phyloP scores from a whole-genome alignment of 2,329 filamentous ascomycete species.

The Aschersonia sp. region DNA sequence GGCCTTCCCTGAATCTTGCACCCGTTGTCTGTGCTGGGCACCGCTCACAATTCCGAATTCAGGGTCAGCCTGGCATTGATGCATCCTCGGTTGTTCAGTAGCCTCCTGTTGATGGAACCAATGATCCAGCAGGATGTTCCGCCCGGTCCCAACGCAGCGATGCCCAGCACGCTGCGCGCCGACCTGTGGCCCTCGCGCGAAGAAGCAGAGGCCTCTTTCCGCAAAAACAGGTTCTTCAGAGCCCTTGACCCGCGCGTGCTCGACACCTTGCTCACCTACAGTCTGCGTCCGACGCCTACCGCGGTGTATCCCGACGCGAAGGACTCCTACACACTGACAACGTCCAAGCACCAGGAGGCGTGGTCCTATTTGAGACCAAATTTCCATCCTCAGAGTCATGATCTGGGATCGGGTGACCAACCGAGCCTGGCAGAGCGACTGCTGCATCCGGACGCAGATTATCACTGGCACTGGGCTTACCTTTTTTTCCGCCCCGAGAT shows the following conservation, averaged over 20 bases:
- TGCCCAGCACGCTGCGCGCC: slow-evolving; percentile 52
- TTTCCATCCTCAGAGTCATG: background rate
- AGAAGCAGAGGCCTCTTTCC: slow-evolving; percentile 48
- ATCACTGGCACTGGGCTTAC: background rate
- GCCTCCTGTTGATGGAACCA: slow-evolving; percentile 60
- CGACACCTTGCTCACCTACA: slow-evolving; percentile 40
- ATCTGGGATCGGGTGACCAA: background rate
- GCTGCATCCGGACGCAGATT: background rate
- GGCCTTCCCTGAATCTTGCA: too few relatives aligned
- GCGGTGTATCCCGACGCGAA: slow-evolving; percentile 9
- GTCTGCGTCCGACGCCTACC: slow-evolving; percentile 45
- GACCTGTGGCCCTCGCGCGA: slow-evolving; percentile 62
- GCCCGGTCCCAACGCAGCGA: slow-evolving; percentile 26
- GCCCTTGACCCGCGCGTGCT: slow-evolving; percentile 61
- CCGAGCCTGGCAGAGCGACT: background rate
- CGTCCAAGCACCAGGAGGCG: slow-evolving; percentile 45
- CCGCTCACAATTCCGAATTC: slow-evolving; percentile 18
- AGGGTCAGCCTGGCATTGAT: slow-evolving; percentile 48
- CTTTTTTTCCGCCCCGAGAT: background rate
- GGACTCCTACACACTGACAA: slow-evolving; percentile 50
- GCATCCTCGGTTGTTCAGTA: slow-evolving; percentile 60
- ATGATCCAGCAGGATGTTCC: slow-evolving; percentile 36
- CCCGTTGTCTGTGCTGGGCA: too few relatives aligned
- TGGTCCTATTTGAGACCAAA: background rate
- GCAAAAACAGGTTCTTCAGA: slow-evolving; percentile 47